Conservation (phyloP, 1,139 yeast genomes). For the Yarrowia galli region DNA sequence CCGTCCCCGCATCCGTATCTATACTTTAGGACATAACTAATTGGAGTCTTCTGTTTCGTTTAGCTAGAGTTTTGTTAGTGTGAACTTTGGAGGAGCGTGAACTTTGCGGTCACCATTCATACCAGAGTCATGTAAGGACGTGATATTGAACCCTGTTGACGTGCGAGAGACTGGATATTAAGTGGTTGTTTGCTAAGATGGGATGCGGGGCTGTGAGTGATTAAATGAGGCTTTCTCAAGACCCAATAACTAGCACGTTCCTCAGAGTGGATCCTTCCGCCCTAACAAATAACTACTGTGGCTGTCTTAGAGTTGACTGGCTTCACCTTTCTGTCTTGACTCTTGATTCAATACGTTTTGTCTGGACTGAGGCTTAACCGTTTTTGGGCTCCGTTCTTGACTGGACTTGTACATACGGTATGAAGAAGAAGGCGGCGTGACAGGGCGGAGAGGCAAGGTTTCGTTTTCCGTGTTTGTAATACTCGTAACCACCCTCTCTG, state of each 20-base stretch:
- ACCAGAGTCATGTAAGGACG: not conserved
- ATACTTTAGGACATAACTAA: slow-evolving; percentile 2
- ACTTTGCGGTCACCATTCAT: not conserved
- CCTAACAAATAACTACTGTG: not conserved
- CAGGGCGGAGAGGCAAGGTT: no score
- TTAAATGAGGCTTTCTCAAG: not conserved
- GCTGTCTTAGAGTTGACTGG: slow-evolving; percentile 13
- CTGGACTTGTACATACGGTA: no score
- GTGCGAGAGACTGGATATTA: not conserved
- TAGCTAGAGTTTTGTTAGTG: not conserved
- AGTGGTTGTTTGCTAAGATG: not conserved
- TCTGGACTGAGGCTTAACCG: not conserved
- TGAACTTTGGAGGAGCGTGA: not conserved
- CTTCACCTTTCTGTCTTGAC: not conserved
- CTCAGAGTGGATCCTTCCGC: not conserved
- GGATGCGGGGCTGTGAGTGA: not conserved
- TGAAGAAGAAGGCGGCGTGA: no score
- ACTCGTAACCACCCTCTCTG: not conserved
- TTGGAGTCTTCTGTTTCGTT: slow-evolving; percentile 14
- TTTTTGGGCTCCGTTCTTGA: not conserved
- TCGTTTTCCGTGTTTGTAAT: not conserved
- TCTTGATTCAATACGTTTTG: not conserved
- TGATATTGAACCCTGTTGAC: slow-evolving; percentile 3
- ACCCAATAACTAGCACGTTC: not conserved
- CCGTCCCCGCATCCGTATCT: not conserved